These are phyloP conservation scores for Melanogaster broomeanus DNA, from an alignment of 768 basidiomycete species.

Conservation along the genomic window DNA sequence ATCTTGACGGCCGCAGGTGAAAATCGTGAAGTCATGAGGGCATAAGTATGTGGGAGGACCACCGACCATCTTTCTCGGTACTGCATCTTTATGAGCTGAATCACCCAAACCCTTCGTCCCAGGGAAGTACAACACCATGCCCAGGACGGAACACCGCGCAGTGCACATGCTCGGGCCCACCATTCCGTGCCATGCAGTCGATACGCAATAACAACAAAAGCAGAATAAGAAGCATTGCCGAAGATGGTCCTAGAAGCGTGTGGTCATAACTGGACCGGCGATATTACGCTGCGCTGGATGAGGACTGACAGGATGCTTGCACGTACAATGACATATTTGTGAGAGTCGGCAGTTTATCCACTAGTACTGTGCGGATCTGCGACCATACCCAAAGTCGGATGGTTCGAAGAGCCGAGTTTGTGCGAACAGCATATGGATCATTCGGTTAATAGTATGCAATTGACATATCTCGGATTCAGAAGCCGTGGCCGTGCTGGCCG, in stretches of 20 bases:
- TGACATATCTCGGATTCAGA: background rate
- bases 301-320: background rate
- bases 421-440: background rate
- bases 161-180: background rate
- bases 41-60: background rate
- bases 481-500: background rate
- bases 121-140: background rate
- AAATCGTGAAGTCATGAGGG: slow-evolving; percentile 7
- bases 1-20: background rate
- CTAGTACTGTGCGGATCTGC: background rate
- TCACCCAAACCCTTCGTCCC: background rate
- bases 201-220: background rate
- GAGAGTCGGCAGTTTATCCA: background rate
- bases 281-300: background rate
- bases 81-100: background rate
- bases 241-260: background rate
- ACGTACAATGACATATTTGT: background rate
- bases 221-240: background rate
- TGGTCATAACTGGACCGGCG: background rate
- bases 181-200: background rate
- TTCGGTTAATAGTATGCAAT: background rate
- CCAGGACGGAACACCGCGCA: background rate
- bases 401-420: background rate
- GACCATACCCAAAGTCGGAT: background rate
- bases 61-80: background rate